These are phyloP conservation scores for Cercophora samala DNA, from an alignment of 495 filamentous ascomycete genomes.

Conservation along the genomic window DNA sequence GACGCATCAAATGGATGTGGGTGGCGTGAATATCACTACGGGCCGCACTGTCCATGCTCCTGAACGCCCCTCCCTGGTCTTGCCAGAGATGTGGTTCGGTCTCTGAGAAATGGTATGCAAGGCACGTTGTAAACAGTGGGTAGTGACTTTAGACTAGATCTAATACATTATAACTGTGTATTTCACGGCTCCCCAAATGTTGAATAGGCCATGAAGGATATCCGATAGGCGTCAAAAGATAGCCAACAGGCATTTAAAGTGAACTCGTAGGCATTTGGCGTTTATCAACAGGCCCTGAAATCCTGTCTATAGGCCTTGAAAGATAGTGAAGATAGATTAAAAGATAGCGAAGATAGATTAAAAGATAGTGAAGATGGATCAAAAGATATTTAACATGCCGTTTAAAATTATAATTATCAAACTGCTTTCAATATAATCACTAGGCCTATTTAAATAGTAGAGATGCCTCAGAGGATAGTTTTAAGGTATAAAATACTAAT, in stretches of 20 bases:
- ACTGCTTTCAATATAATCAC: no score
- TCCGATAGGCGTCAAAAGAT: background rate
- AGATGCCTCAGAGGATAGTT: no score
- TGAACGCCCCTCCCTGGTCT: no score
- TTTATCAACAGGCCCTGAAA: background rate
- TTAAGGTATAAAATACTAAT: no score
- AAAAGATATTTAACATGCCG: no score
- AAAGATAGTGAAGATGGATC: background rate
- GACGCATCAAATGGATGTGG: no score
- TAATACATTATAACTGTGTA: background rate
- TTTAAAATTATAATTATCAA: no score
- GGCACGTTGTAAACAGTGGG: background rate
- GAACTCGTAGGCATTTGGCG: background rate
- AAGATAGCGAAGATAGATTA: background rate
- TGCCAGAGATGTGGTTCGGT: no score
- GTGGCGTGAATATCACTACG: no score
- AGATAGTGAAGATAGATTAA: background rate
- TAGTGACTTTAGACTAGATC: background rate
- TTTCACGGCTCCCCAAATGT: background rate
- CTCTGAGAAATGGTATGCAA: no score
- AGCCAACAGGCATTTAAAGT: background rate
- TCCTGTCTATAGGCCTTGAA: background rate
- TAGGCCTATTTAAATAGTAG: no score
- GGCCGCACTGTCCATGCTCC: no score
- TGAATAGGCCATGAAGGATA: background rate